Evolutionary conservation across 1,284 basidiomycete species (phyloP), one percentile per base, ranked within the genome.

Genomic region (Leccinum pachyderme): DNA sequence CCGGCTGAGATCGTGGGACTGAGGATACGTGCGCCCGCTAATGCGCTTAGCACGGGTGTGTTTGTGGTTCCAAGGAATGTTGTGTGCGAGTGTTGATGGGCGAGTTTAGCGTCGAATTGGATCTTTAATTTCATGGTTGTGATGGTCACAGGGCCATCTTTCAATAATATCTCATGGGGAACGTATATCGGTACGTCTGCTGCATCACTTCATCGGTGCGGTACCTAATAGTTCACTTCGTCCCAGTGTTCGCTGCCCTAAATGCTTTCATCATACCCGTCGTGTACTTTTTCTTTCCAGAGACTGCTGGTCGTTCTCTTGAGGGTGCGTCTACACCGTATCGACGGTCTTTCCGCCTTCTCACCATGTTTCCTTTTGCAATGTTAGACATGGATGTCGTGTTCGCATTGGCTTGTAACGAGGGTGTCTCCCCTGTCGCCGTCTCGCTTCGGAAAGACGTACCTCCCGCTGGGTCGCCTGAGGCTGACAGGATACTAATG

Each of bases 231-330:
- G 3, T 7, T 33, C 32, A 55, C 12, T 4, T n/a, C 13, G 2
- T 31, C 47, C 7, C 59, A 80, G 81, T 87, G 32, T 87, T 87
- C 60, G 83, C 83, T 0, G 73, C 74, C 0, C 63, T 86, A 49
- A 87, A 86, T 59, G 81, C 81, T 1, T 73, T 82, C 55, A 81
- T 87, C 58, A 72, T 86, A 43, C 84, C 83, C 11, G 60, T 79
- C 11, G 79, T 86, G 3, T 87, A 84, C 63, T 67, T 83, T 56
- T 85, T 82, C 74, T 86, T 85, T 72, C 84, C 83, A n/a, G 84
- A 86, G 70, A 86, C 83, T 4, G 78, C 81, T n/a, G 80, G 81
- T 18, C 77, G 82, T 32, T 83, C 82, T 0, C 67, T 86, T 15
- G 83, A 85, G 73, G 82, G 81, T 79, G 58, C 5, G 65, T 52